A percentile compares a stretch with the other conserved stretches of the same genome.
Conservation (phyloP, 495 filamentous ascomycete species). For the Aspergillus campestris region DNA sequence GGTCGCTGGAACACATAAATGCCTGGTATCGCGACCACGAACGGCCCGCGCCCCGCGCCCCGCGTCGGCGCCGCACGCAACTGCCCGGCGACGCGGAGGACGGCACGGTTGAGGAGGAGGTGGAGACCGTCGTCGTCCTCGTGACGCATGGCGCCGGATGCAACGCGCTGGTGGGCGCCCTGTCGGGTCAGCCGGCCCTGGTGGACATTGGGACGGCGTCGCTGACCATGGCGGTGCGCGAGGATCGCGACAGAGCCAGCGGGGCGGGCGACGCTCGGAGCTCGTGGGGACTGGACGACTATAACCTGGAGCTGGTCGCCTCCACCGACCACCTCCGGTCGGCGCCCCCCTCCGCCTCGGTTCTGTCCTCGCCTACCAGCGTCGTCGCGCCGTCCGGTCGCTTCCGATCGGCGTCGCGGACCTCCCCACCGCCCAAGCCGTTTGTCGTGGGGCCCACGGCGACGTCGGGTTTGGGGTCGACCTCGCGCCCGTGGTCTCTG, state of each 20-base stretch:
- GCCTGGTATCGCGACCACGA: conserved; percentile 68
- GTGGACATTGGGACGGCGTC: conserved; percentile 85
- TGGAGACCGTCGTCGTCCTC: conserved; percentile 75
- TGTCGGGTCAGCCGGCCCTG: conserved; percentile 82
- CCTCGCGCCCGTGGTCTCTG: conserved; percentile 19
- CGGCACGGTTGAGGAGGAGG: conserved; percentile 42
- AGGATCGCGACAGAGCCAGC: conserved; percentile 30
- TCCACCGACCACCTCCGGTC: conserved; percentile 74
- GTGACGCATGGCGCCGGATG: conserved; percentile 97
- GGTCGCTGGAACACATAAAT: conserved; percentile 66
- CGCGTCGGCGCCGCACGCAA: conserved; percentile 9
- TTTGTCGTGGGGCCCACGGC: conserved; percentile 18
- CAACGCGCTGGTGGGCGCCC: conserved; percentile 86
- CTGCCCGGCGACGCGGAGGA: conserved; percentile 39
- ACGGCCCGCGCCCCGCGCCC: conserved; percentile 12
- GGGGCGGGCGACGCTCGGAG: too few species aligned
- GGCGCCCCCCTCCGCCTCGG: conserved; percentile 22
- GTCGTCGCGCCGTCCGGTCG: conserved; percentile 12
- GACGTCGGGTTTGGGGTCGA: conserved; percentile 6
- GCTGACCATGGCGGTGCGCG: conserved; percentile 78
- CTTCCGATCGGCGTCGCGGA: conserved; percentile 24
- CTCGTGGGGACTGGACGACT: conserved; percentile 45
- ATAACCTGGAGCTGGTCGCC: conserved; percentile 67
- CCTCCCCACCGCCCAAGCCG: conserved; percentile 17
- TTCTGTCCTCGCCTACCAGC: conserved; percentile 20